These are phyloP conservation scores for Lumnitzera racemosa DNA, from an alignment of 345 rosid species.

Conservation along the genomic window DNA sequence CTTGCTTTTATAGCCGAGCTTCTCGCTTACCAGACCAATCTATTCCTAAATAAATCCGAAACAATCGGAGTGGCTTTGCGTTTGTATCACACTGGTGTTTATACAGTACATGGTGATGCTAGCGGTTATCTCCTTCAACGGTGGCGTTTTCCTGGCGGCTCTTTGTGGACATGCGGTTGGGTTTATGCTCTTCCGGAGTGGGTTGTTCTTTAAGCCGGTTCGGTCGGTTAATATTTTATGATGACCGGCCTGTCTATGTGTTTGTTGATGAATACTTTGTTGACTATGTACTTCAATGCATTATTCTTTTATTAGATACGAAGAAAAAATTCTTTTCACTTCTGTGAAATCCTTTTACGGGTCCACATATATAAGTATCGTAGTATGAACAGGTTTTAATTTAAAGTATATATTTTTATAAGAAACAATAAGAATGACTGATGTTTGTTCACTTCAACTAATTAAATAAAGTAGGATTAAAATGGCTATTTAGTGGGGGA, in stretches of 20 bases:
- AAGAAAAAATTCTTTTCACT: no score
- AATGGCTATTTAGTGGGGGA: no score
- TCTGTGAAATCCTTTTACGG: no score
- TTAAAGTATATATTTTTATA: no score
- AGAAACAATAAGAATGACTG: no score
- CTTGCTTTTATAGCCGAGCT: conserved; percentile 56
- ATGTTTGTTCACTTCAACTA: no score
- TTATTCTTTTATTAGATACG: no score
- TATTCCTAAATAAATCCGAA: conserved; percentile 28
- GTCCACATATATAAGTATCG: no score
- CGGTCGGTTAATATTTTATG: background rate
- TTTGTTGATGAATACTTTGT: background rate
- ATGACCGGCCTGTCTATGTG: background rate
- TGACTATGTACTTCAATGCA: background rate
- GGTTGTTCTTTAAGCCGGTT: conserved; percentile 17
- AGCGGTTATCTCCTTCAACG: conserved; percentile 76
- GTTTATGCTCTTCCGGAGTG: conserved; percentile 48
- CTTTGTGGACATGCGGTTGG: conserved; percentile 71
- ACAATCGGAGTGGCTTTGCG: conserved; percentile 45
- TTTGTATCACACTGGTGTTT: conserved; percentile 44
- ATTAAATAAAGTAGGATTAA: no score
- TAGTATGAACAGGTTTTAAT: no score
- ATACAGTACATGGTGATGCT: conserved; percentile 65
- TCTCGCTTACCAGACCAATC: conserved; percentile 27
- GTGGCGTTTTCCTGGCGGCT: conserved; percentile 63